phyloP scores from a whole-genome alignment of 2,329 filamentous ascomycete genomes.

The Drechslerella stenobrocha region DNA sequence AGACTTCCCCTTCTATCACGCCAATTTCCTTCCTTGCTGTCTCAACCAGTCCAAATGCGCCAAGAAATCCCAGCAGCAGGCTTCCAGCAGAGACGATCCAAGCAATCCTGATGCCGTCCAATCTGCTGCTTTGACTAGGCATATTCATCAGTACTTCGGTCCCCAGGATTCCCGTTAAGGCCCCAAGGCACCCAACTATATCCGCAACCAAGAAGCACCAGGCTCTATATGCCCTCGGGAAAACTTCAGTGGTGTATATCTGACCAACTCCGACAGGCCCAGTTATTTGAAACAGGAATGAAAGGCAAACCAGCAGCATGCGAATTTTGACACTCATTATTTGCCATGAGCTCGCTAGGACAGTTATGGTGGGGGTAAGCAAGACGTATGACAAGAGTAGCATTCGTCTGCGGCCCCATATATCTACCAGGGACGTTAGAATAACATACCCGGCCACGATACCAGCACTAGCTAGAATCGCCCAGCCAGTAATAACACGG shows the following conservation, averaged over 20 bases:
- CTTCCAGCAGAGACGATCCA: slow-evolving; percentile 6
- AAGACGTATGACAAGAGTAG: slow-evolving; percentile 9
- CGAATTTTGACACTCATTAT: neutral
- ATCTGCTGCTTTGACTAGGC: neutral
- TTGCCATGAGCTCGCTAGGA: slow-evolving; percentile 17
- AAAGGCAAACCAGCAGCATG: slow-evolving; percentile 10
- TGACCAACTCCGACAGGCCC: slow-evolving; percentile 29
- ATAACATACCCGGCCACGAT: slow-evolving; percentile 12
- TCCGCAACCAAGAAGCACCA: slow-evolving; percentile 34
- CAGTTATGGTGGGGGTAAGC: neutral
- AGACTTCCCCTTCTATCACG: slow-evolving; percentile 38
- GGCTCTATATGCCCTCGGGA: slow-evolving; percentile 17
- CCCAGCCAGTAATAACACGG: slow-evolving; percentile 3
- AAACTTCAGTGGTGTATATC: slow-evolving; percentile 22
- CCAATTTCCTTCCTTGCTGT: slow-evolving; percentile 38
- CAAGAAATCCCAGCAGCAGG: slow-evolving; percentile 8
- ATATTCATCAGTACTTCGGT: slow-evolving; percentile 2
- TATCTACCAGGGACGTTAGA: slow-evolving; percentile 11
- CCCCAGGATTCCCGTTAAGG: slow-evolving; percentile 10
- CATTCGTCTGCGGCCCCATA: slow-evolving; percentile 26
- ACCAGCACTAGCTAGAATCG: slow-evolving; percentile 5
- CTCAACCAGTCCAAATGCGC: slow-evolving; percentile 22
- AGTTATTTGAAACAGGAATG: slow-evolving; percentile 6
- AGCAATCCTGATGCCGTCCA: neutral
- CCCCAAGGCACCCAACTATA: slow-evolving; percentile 15